These are phyloP conservation scores for Tolypocladium cylindrosporum DNA, from an alignment of 2,329 filamentous ascomycete species.

Conservation along the genomic window DNA sequence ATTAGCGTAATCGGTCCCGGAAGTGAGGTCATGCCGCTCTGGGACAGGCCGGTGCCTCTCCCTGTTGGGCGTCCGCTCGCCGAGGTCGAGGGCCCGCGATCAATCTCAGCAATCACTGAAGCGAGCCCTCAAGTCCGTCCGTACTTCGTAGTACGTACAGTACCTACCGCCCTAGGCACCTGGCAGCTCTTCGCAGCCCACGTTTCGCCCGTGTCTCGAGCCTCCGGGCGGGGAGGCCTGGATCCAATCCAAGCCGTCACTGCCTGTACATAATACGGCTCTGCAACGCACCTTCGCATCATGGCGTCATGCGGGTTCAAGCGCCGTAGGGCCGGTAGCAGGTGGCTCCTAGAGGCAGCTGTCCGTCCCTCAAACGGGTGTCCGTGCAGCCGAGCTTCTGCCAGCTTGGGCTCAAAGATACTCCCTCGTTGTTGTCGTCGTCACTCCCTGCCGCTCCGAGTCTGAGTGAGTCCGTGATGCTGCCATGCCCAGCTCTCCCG, in stretches of 20 bases:
- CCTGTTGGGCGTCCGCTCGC: not conserved
- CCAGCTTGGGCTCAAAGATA: not conserved
- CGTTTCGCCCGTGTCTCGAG: not conserved
- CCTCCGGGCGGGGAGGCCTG: not conserved
- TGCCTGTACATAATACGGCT: not conserved
- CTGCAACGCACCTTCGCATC: not conserved
- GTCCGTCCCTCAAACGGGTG: not conserved
- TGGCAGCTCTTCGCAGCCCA: not conserved
- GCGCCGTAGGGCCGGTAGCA: not conserved
- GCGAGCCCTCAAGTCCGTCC: no score
- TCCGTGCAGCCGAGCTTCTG: not conserved
- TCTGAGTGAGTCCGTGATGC: not conserved
- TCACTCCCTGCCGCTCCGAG: not conserved
- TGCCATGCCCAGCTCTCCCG: conserved; percentile 11
- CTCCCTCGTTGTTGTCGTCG: not conserved
- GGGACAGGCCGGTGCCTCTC: not conserved
- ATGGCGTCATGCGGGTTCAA: not conserved
- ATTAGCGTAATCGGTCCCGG: not conserved
- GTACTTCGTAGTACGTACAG: no score
- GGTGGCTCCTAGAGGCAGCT: not conserved
- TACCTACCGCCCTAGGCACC: not conserved
- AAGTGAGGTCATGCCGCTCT: not conserved
- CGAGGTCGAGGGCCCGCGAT: not conserved
- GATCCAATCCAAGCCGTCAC: not conserved
- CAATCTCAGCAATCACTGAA: not conserved